A percentile compares a stretch with the other conserved stretches of the same genome.
These are phyloP conservation scores for Solanum etuberosum DNA, from an alignment of 257 asterid genomes.

Conservation along the genomic window DNA sequence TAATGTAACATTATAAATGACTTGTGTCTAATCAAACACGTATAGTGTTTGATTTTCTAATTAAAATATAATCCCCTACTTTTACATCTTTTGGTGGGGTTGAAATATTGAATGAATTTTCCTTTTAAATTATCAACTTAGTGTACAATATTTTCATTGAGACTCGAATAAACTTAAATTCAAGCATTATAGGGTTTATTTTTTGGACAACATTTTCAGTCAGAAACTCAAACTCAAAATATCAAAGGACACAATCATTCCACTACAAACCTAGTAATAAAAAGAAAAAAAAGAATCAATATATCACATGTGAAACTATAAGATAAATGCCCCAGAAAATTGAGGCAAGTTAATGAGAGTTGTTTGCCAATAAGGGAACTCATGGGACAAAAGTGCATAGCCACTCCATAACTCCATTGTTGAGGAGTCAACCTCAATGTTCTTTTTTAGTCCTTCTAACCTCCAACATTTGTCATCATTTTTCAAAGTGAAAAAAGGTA, in stretches of 20 bases:
- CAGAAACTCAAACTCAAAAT: not conserved
- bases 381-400: constrained; percentile 51
- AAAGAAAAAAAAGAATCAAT: not conserved
- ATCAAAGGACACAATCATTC: not conserved
- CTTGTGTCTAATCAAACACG: not conserved
- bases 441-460: constrained; percentile 31
- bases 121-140: not conserved
- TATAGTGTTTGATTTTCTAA: not conserved
- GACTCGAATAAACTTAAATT: not conserved
- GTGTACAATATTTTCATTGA: not conserved
- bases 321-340: constrained; percentile 21
- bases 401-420: constrained; percentile 37
- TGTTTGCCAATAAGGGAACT: constrained; percentile 54
- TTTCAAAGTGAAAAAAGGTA: constrained; percentile 14
- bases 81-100: not conserved
- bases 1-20: not conserved
- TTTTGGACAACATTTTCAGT: not conserved
- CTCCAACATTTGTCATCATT: constrained; percentile 47
- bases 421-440: constrained; percentile 72
- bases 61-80: not conserved
- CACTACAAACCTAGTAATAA: not conserved
- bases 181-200: rapidly evolving
- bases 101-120: not conserved
- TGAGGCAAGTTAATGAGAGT: constrained; percentile 30
- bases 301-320: constrained; percentile 24